These are phyloP conservation scores for Axilococcus clingmanii DNA, from an alignment of 139 green algal species.

Conservation along the genomic window DNA sequence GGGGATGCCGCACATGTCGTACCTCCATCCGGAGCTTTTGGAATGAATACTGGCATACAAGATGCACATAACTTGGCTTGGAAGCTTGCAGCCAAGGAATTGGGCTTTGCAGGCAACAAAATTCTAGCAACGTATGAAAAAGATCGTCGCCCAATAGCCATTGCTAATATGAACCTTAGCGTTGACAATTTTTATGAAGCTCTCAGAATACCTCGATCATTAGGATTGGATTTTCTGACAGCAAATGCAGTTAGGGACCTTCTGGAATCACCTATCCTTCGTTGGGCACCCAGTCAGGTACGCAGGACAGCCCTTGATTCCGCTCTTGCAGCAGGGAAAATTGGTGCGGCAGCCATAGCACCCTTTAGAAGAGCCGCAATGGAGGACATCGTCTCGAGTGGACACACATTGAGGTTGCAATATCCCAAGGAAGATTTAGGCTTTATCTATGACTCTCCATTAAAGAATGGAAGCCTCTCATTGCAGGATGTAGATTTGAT, in stretches of 20 bases:
- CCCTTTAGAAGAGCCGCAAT: constrained; percentile 25
- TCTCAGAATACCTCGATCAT: constrained; percentile 48
- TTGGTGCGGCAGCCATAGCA: constrained; percentile 13
- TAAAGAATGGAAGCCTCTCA: neutral
- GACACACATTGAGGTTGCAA: constrained; percentile 72
- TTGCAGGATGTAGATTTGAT: neutral
- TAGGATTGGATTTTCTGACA: constrained; percentile 74
- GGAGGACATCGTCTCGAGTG: constrained; percentile 43
- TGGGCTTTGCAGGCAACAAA: constrained; percentile 1
- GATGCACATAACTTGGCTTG: constrained; percentile 93
- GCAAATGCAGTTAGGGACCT: constrained; percentile 42
- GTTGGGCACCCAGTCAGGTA: constrained; percentile 4
- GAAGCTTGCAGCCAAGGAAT: constrained; percentile 79
- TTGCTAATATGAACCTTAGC: constrained; percentile 69
- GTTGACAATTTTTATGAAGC: constrained; percentile 86
- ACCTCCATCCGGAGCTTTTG: constrained; percentile 84
- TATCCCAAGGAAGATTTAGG: constrained; percentile 88
- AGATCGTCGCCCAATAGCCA: constrained; percentile 66
- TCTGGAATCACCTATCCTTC: constrained; percentile 7
- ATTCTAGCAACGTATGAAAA: constrained; percentile 68
- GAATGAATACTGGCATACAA: constrained; percentile 89
- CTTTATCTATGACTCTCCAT: constrained; percentile 48
- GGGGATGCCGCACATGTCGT: constrained; percentile 89
- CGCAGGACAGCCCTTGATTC: constrained; percentile 19
- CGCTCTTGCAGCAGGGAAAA: constrained; percentile 28